A percentile compares a stretch with the other conserved stretches of the same genome.
phyloP scores from a whole-genome alignment of 192 early-diverging fungal species.

The Paraglomus brasilianum region DNA sequence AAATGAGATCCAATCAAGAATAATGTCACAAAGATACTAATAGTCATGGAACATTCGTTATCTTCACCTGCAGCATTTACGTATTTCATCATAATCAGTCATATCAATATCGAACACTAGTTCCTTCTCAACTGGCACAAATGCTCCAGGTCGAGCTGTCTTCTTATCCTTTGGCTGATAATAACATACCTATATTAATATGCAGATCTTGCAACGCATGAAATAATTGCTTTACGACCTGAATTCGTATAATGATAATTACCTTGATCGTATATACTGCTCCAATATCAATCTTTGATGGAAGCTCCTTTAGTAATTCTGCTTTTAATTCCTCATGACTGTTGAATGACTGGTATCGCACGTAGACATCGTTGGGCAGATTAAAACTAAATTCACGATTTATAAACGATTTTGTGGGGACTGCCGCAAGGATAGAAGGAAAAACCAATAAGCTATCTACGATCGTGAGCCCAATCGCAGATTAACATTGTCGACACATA shows the following conservation, averaged over 20 bases:
- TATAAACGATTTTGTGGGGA: slow-evolving; percentile 68
- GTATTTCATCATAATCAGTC: slow-evolving; percentile 97
- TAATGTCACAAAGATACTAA: not conserved
- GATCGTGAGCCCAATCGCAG: not conserved
- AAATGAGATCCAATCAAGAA: slow-evolving; percentile 13
- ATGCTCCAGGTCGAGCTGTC: slow-evolving; percentile 64
- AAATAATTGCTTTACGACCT: too few species aligned
- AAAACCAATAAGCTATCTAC: not conserved
- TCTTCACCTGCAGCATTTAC: slow-evolving; percentile 83
- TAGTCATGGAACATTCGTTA: not conserved
- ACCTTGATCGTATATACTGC: slow-evolving; percentile 86
- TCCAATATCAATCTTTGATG: slow-evolving; percentile 95
- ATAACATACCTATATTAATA: slow-evolving; percentile 6
- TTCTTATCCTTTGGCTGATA: slow-evolving; percentile 82
- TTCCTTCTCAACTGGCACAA: slow-evolving; percentile 81
- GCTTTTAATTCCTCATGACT: slow-evolving; percentile 68
- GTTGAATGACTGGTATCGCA: slow-evolving; percentile 88
- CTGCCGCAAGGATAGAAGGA: slow-evolving; percentile 28
- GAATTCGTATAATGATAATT: not conserved
- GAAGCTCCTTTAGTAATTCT: slow-evolving; percentile 72
- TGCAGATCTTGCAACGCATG: not conserved
- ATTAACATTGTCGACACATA: slow-evolving; percentile 34
- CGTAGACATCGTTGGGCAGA: slow-evolving; percentile 72
- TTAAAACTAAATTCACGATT: slow-evolving; percentile 94
- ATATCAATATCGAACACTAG: slow-evolving; percentile 99